Evolutionary conservation across 2,329 filamentous ascomycete genomes (phyloP).

Genomic region (Dryadomyces quercivorus): DNA sequence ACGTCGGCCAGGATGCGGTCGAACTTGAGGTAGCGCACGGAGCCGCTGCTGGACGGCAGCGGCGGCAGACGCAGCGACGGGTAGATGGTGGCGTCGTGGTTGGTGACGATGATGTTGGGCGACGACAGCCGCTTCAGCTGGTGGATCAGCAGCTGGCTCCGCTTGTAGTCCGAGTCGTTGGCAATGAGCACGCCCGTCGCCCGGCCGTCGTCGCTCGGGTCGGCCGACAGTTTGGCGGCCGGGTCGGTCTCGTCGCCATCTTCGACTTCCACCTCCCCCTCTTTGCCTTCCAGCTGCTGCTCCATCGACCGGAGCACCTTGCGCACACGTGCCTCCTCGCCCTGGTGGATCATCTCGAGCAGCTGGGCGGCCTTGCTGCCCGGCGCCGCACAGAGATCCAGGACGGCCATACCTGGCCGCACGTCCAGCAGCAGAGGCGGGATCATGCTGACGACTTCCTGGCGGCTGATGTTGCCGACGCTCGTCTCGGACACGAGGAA

Average conservation of each 20-base stretch:
- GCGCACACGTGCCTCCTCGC: slow-evolving; percentile 77
- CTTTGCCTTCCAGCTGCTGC: slow-evolving; percentile 42
- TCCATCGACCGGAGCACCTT: slow-evolving; percentile 49
- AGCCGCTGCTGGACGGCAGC: slow-evolving; percentile 22
- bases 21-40: slow-evolving; percentile 67
- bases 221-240: slow-evolving; percentile 40
- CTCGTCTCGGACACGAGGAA: slow-evolving; percentile 96
- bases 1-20: slow-evolving; percentile 95
- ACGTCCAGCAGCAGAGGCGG: slow-evolving; percentile 89
- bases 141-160: slow-evolving; percentile 93
- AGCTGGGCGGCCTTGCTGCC: slow-evolving; percentile 95
- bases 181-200: slow-evolving; percentile 87
- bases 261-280: slow-evolving; percentile 32
- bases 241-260: slow-evolving; percentile 16
- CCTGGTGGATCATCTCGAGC: slow-evolving; percentile 84
- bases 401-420: slow-evolving; percentile 77
- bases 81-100: slow-evolving; percentile 94
- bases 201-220: slow-evolving; percentile 65
- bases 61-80: slow-evolving; percentile 79
- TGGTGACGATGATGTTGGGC: slow-evolving; percentile 91
- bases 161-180: slow-evolving; percentile 94
- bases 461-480: slow-evolving; percentile 92
- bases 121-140: slow-evolving; percentile 96
- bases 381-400: slow-evolving; percentile 93
- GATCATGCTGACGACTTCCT: slow-evolving; percentile 99